phyloP scores from a whole-genome alignment of 1,139 yeast species.

The Pichia sp. region DNA sequence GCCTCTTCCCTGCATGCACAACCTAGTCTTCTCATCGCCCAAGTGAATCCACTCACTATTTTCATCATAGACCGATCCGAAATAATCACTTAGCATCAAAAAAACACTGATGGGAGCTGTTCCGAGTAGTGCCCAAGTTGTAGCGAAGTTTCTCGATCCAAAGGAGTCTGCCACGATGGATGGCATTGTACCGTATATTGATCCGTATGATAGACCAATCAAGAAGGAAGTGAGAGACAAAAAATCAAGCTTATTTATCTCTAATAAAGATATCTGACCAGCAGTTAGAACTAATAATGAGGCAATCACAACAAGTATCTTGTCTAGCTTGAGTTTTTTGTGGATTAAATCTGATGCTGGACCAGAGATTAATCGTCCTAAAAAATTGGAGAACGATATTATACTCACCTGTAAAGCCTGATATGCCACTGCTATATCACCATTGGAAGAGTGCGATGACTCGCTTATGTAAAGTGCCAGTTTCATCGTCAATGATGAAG shows the following conservation, averaged over 20 bases:
- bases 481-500: conserved; percentile 23
- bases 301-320: conserved; percentile 60
- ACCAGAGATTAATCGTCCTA: conserved; percentile 65
- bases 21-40: conserved; percentile 21
- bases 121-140: conserved; percentile 73
- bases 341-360: conserved; percentile 57
- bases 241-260: conserved; percentile 29
- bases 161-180: conserved; percentile 72
- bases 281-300: conserved; percentile 37
- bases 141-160: conserved; percentile 65
- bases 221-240: conserved; percentile 49
- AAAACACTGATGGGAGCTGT: conserved; percentile 39
- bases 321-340: conserved; percentile 42
- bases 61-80: conserved; percentile 35
- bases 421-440: conserved; percentile 27
- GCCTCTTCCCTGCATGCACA: conserved; percentile 34
- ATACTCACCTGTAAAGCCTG: conserved; percentile 72
- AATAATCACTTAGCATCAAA: conserved; percentile 34
- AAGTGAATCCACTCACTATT: conserved; percentile 27
- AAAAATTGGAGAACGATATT: conserved; percentile 58
- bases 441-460: neutral
- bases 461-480: conserved; percentile 7
- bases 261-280: conserved; percentile 35
- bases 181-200: conserved; percentile 74
- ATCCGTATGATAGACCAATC: conserved; percentile 75